These are phyloP conservation scores for Myxozyma neotropica DNA, from an alignment of 805 yeast species.

Conservation along the genomic window DNA sequence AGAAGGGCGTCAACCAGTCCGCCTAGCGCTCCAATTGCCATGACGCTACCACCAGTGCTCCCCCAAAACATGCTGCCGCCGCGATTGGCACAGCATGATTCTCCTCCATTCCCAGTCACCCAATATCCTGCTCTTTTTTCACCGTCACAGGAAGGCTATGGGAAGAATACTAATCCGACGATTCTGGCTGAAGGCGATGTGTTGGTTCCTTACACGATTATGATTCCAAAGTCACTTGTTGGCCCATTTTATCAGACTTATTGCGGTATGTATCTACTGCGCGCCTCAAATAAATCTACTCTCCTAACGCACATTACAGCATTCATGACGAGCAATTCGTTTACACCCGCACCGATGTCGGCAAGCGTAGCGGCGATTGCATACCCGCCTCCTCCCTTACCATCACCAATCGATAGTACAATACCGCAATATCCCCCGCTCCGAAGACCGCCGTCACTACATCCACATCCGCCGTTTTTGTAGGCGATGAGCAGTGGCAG, in stretches of 20 bases:
- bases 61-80: slow-evolving; percentile 34
- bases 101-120: not conserved
- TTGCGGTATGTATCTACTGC: not conserved
- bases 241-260: not conserved
- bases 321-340: not conserved
- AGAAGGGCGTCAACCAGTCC: not conserved
- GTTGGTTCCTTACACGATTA: not conserved
- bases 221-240: not conserved
- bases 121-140: not conserved
- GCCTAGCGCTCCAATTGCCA: not conserved
- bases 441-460: too few species aligned
- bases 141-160: too few species aligned
- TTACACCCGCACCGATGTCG: not conserved
- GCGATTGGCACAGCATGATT: not conserved
- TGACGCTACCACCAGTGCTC: not conserved
- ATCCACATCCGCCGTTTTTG: too few species aligned
- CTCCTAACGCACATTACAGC: not conserved
- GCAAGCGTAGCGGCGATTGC: not conserved
- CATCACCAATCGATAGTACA: not conserved
- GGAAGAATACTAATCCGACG: not conserved
- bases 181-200: not conserved
- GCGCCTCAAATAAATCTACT: not conserved
- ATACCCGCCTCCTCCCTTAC: not conserved
- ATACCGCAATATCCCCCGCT: too few species aligned
- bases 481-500: too few species aligned